phyloP scores from a whole-genome alignment of 164 flowering plant species.

The Stephania cephalantha region DNA sequence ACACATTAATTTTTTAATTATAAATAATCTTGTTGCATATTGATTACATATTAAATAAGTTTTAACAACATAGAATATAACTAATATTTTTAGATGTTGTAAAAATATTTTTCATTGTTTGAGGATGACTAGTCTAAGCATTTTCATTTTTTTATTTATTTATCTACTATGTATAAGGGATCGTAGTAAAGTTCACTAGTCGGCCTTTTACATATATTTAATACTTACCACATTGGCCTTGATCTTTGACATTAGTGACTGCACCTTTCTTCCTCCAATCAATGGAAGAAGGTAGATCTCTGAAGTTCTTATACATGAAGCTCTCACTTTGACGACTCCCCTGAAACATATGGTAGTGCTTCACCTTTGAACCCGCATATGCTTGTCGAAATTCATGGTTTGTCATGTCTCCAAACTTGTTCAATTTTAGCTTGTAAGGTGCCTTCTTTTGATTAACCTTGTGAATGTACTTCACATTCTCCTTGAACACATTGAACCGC shows the following conservation, averaged over 20 bases:
- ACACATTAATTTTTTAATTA: no score
- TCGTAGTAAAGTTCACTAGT: no score
- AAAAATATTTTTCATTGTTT: no score
- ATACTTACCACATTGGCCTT: conserved; percentile 53
- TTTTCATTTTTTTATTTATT: no score
- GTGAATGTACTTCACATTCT: conserved; percentile 45
- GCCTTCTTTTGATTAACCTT: conserved; percentile 46
- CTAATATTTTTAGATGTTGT: no score
- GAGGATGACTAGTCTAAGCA: no score
- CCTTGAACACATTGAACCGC: conserved; percentile 67
- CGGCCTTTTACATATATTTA: no score
- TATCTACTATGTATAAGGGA: no score
- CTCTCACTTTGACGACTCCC: conserved; percentile 22
- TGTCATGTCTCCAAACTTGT: conserved; percentile 70
- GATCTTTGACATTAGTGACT: conserved; percentile 49
- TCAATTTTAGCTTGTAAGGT: conserved; percentile 62
- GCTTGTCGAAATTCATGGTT: conserved; percentile 45
- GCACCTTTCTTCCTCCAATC: conserved; percentile 64
- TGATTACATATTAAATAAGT: no score
- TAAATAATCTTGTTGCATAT: no score
- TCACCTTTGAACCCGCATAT: conserved; percentile 46
- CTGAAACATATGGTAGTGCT: conserved; percentile 36
- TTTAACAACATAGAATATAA: no score
- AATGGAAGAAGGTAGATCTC: conserved; percentile 26
- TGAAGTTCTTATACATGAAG: conserved; percentile 33